These are phyloP conservation scores for Puccinia hordei DNA, from an alignment of 1,284 basidiomycete genomes.

Conservation along the genomic window DNA sequence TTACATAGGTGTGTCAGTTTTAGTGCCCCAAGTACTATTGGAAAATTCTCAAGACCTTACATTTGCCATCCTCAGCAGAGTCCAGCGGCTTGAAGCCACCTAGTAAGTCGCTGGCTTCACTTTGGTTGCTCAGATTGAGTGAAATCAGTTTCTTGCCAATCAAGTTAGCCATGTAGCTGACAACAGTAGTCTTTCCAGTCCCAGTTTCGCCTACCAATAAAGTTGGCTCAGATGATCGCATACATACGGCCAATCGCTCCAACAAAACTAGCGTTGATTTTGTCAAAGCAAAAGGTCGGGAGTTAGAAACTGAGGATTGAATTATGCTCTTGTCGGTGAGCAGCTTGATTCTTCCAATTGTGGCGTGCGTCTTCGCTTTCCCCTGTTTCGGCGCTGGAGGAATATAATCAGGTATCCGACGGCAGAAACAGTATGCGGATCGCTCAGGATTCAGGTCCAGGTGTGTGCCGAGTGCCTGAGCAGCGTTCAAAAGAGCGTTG, in stretches of 20 bases:
- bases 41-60: slow-evolving; percentile 51
- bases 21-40: neutral
- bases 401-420: slow-evolving; percentile 70
- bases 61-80: slow-evolving; percentile 58
- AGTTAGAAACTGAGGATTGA: slow-evolving; percentile 51
- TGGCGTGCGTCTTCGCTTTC: slow-evolving; percentile 57
- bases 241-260: slow-evolving; percentile 76
- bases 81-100: slow-evolving; percentile 96
- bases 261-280: slow-evolving; percentile 79
- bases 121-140: slow-evolving; percentile 94
- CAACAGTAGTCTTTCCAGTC: slow-evolving; percentile 93
- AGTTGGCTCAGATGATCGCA: slow-evolving; percentile 77
- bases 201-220: slow-evolving; percentile 97
- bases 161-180: slow-evolving; percentile 83
- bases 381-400: slow-evolving; percentile 67
- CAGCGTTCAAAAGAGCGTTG: slow-evolving; percentile 60
- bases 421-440: slow-evolving; percentile 62
- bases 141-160: slow-evolving; percentile 77
- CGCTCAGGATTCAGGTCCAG: slow-evolving; percentile 71
- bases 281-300: slow-evolving; percentile 82
- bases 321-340: slow-evolving; percentile 50
- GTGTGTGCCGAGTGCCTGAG: slow-evolving; percentile 66
- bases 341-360: slow-evolving; percentile 55
- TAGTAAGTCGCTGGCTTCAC: slow-evolving; percentile 88
- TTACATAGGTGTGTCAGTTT: neutral